phyloP scores from a whole-genome alignment of 2,329 filamentous ascomycete species.

The Fusarium citri region DNA sequence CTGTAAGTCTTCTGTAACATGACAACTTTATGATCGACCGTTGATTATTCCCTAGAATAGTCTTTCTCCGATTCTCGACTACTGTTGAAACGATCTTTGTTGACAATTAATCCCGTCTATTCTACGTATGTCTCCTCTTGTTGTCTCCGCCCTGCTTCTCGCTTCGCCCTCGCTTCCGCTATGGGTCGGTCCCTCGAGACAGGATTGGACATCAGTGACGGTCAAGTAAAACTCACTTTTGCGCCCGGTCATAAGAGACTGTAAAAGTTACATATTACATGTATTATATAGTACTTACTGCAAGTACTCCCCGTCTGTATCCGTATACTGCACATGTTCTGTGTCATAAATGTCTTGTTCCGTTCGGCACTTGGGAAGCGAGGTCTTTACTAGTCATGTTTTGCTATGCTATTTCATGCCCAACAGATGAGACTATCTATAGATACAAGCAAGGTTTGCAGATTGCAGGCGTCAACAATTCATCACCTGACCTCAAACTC shows the following conservation, averaged over 20 bases:
- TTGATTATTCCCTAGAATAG: slow-evolving; percentile 27
- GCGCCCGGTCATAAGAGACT: slow-evolving; percentile 22
- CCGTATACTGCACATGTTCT: slow-evolving; percentile 15
- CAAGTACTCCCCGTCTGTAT: slow-evolving; percentile 21
- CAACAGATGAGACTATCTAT: not conserved
- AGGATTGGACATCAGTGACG: slow-evolving; percentile 1
- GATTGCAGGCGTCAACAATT: slow-evolving; percentile 42
- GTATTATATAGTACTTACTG: not conserved
- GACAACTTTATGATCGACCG: slow-evolving; percentile 23
- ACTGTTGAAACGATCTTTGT: not conserved
- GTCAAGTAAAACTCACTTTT: slow-evolving; percentile 28
- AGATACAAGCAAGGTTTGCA: slow-evolving; percentile 24
- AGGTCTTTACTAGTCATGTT: slow-evolving; percentile 4
- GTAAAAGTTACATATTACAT: slow-evolving; percentile 3
- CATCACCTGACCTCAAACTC: slow-evolving; percentile 45
- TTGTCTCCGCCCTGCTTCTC: slow-evolving; percentile 11
- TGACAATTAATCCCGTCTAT: slow-evolving; percentile 9
- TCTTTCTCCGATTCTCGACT: not conserved
- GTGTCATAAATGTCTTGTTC: slow-evolving; percentile 15
- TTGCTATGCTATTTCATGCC: slow-evolving; percentile 1
- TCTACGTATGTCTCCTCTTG: not conserved
- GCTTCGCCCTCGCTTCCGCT: slow-evolving; percentile 18
- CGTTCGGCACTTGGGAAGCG: slow-evolving; percentile 29
- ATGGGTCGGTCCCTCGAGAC: not conserved
- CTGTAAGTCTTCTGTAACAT: slow-evolving; percentile 14